Evolutionary conservation across 768 basidiomycete species (phyloP).

Genomic region (Boletus rufocinnamomeus): DNA sequence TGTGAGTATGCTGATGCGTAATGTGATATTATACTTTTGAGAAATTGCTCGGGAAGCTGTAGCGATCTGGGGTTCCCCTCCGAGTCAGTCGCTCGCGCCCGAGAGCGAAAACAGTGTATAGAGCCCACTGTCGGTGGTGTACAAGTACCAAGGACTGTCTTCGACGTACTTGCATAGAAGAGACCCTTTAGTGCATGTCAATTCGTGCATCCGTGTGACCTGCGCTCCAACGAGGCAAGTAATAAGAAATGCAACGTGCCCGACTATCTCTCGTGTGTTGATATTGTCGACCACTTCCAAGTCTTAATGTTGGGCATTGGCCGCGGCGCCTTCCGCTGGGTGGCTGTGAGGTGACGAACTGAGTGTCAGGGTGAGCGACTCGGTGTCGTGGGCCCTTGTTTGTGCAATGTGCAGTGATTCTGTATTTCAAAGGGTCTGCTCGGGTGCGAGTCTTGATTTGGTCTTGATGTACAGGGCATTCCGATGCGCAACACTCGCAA

Average conservation of each 20-base stretch:
- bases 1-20: not conserved
- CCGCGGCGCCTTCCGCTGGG: too few relatives aligned
- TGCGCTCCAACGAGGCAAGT: not conserved
- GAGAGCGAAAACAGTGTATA: not conserved
- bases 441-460: not conserved
- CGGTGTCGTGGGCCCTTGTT: too few relatives aligned
- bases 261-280: not conserved
- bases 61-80: not conserved
- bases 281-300: not conserved
- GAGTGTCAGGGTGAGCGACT: too few relatives aligned
- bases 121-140: not conserved
- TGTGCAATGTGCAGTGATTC: too few relatives aligned
- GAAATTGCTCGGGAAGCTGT: not conserved
- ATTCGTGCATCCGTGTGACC: not conserved
- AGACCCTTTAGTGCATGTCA: not conserved
- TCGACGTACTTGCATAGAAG: not conserved
- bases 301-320: too few relatives aligned
- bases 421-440: not conserved
- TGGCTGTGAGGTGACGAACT: too few relatives aligned
- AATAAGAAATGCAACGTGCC: not conserved
- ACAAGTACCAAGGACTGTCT: not conserved
- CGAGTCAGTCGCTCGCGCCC: not conserved
- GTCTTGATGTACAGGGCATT: too few relatives aligned
- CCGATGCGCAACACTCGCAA: conserved; percentile 46
- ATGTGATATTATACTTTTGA: too few relatives aligned